A percentile compares a stretch with the other conserved stretches of the same genome.
Conservation (phyloP, 257 asterid genomes). For the Scutellaria barbata region DNA sequence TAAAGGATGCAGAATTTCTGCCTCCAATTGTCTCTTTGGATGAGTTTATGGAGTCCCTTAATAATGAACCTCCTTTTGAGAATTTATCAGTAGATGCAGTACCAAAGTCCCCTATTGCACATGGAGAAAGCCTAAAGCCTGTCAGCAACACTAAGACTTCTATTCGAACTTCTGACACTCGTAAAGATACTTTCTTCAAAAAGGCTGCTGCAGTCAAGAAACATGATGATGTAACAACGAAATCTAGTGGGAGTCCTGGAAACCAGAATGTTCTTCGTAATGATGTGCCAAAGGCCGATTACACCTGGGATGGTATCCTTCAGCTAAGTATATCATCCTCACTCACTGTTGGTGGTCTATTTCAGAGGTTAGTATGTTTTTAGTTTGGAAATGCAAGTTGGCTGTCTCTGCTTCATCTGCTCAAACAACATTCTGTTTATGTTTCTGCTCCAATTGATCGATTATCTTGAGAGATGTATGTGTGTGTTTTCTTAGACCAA, state of each 20-base stretch:
- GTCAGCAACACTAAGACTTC: constrained; percentile 37
- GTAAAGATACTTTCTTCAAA: constrained; percentile 43
- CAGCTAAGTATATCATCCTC: constrained; percentile 68
- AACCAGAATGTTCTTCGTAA: constrained; percentile 41
- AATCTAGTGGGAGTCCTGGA: constrained; percentile 42
- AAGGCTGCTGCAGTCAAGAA: constrained; percentile 44
- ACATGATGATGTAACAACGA: constrained; percentile 34
- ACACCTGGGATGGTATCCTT: constrained; percentile 76
- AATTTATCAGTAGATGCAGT: constrained; percentile 57
- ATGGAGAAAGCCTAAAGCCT: constrained; percentile 48
- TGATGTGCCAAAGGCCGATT: constrained; percentile 41
- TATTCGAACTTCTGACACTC: constrained; percentile 47
- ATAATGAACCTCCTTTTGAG: constrained; percentile 93
- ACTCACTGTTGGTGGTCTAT: constrained; percentile 60
- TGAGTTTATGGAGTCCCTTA: constrained; percentile 97
- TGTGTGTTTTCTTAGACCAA: not conserved
- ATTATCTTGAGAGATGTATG: not conserved
- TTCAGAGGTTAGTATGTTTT: constrained; percentile 62
- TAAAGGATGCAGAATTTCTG: constrained; percentile 78
- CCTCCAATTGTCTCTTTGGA: constrained; percentile 94
- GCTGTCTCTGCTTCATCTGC: not conserved
- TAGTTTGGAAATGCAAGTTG: not conserved
- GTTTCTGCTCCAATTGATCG: not conserved
- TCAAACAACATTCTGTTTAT: not conserved
- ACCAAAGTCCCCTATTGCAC: constrained; percentile 36